Evolutionary conservation across 345 rosid species (phyloP).

Genomic region (Diplotaxis tenuifolia): DNA sequence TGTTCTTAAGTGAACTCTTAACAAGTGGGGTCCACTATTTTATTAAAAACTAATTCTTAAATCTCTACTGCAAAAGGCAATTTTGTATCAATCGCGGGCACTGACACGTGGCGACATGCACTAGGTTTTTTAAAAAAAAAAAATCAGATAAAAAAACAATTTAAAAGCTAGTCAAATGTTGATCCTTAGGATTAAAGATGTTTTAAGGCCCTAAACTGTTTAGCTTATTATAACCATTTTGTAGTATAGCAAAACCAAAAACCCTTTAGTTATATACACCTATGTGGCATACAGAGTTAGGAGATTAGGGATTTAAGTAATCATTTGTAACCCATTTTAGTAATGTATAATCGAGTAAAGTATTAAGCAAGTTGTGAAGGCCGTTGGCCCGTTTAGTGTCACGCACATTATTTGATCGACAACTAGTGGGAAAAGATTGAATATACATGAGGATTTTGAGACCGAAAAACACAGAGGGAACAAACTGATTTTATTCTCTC

Average conservation of each 20-base stretch:
- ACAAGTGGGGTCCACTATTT: too few species aligned
- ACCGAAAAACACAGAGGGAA: background rate
- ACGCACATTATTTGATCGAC: background rate
- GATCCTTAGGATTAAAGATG: too few species aligned
- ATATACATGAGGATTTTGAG: background rate
- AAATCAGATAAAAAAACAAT: too few species aligned
- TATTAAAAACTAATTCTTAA: too few species aligned
- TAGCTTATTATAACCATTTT: background rate
- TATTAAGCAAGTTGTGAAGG: background rate
- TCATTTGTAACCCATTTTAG: background rate
- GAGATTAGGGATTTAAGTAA: background rate
- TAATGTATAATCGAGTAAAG: background rate
- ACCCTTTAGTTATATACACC: background rate
- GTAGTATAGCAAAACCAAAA: background rate
- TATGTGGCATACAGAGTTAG: background rate
- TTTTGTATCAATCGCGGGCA: too few species aligned
- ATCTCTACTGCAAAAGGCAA: too few species aligned
- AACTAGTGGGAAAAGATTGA: background rate
- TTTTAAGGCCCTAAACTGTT: background rate
- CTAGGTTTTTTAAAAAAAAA: too few species aligned
- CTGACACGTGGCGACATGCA: too few species aligned
- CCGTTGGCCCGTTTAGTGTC: background rate
- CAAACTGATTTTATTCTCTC: background rate
- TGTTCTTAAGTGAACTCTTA: too few species aligned
- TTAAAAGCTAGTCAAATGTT: too few species aligned